Evolutionary conservation across 2,329 filamentous ascomycete genomes (phyloP).

Genomic region (Rutstroemia sp.): DNA sequence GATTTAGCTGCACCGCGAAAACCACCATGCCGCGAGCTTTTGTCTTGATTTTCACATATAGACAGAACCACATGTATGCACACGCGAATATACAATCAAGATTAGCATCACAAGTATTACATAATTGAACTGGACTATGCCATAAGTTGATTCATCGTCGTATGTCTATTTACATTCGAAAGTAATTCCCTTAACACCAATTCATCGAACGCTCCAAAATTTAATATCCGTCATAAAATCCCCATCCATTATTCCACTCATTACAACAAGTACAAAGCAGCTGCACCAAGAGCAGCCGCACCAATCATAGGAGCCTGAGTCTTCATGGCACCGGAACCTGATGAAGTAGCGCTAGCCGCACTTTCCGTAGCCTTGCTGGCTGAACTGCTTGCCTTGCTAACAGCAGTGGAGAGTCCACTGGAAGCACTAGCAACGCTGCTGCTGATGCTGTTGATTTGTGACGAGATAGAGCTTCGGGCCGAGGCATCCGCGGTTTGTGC

Average conservation of each 20-base stretch:
- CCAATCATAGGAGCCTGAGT: slow-evolving; percentile 6
- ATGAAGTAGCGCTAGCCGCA: background rate
- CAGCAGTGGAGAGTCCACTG: background rate
- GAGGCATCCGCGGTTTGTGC: background rate
- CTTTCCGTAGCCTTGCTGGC: background rate
- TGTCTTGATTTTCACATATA: too few species aligned
- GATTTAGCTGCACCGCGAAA: too few species aligned
- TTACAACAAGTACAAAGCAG: slow-evolving; percentile 7
- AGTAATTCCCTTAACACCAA: background rate
- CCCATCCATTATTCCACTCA: background rate
- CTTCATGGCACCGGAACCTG: slow-evolving; percentile 6
- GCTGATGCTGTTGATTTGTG: slow-evolving; percentile 2
- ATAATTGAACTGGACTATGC: background rate
- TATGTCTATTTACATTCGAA: background rate
- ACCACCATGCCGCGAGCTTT: too few species aligned
- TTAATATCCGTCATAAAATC: background rate
- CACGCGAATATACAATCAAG: too few species aligned
- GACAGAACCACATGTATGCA: too few species aligned
- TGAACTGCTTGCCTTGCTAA: slow-evolving; percentile 1
- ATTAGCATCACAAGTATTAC: background rate
- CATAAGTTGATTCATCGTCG: background rate
- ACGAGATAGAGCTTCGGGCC: slow-evolving; percentile 3
- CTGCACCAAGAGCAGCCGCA: slow-evolving; percentile 4
- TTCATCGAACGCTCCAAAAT: background rate
- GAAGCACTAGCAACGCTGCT: background rate